Conservation (phyloP, 495 filamentous ascomycete species). For the Xylaria nigripes region DNA sequence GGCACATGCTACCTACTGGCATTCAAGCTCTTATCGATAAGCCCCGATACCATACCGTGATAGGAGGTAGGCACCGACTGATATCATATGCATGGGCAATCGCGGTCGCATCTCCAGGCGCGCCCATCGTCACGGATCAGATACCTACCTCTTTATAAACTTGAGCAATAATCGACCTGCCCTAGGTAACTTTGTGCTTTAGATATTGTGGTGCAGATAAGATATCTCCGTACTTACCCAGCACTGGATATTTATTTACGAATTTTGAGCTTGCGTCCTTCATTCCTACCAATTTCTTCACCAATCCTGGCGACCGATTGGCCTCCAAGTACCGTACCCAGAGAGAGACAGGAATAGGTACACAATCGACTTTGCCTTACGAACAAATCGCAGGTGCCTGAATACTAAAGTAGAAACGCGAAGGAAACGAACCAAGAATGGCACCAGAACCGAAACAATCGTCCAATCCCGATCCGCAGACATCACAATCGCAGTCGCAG, state of each 20-base stretch:
- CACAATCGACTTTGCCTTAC: neutral
- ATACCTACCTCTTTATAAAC: neutral
- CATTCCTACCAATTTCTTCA: neutral
- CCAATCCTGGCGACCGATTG: neutral
- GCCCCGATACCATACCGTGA: neutral
- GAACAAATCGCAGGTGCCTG: neutral
- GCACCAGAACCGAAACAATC: constrained; percentile 2
- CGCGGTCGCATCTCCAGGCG: constrained; percentile 8
- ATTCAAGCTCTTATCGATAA: constrained; percentile 16
- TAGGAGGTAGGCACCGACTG: too few species aligned
- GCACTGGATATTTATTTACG: too few species aligned
- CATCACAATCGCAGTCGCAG: constrained; percentile 6
- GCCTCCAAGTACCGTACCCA: neutral
- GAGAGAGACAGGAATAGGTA: neutral
- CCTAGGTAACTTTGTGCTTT: too few species aligned
- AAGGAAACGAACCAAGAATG: neutral
- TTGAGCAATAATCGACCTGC: neutral
- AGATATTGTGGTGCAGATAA: too few species aligned
- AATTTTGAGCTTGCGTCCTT: neutral
- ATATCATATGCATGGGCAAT: neutral
- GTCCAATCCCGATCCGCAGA: neutral
- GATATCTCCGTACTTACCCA: too few species aligned
- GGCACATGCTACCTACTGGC: too few species aligned
- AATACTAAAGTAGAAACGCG: neutral
- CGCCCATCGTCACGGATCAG: constrained; percentile 5